Conservation (phyloP, 495 filamentous ascomycete genomes). For the Podospora fimiseda region DNA sequence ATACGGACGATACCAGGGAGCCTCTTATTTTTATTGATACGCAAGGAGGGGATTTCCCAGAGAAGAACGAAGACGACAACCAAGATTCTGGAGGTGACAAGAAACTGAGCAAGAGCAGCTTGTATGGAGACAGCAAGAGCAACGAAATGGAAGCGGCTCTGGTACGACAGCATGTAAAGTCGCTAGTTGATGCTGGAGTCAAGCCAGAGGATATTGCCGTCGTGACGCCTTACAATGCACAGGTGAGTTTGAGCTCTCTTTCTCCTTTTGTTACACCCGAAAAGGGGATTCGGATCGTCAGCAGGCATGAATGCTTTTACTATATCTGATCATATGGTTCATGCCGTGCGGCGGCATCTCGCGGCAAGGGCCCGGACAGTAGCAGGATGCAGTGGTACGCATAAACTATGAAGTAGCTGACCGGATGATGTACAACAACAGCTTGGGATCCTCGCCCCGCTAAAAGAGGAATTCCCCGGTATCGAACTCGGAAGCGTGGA, state of each 20-base stretch:
- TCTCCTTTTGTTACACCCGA: not conserved
- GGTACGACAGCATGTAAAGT: constrained; percentile 65
- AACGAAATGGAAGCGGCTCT: constrained; percentile 88
- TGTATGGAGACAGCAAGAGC: constrained; percentile 81
- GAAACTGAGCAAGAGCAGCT: constrained; percentile 30
- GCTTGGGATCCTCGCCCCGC: constrained; percentile 66
- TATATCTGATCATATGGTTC: constrained; percentile 5
- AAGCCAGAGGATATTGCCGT: constrained; percentile 79
- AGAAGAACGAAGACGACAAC: constrained; percentile 32
- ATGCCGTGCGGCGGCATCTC: constrained; percentile 6
- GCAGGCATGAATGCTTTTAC: not conserved
- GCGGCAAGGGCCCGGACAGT: not conserved
- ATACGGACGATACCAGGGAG: constrained; percentile 81
- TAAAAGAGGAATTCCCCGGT: constrained; percentile 74
- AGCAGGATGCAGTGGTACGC: not conserved
- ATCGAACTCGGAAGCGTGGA: constrained; percentile 93
- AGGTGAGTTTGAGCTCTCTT: constrained; percentile 55
- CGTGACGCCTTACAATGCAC: constrained; percentile 93
- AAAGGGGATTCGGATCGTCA: not conserved
- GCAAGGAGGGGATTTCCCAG: constrained; percentile 82
- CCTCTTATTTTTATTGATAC: constrained; percentile 94
- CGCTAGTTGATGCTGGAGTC: constrained; percentile 72
- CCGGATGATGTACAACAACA: constrained; percentile 24
- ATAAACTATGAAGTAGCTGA: constrained; percentile 5
- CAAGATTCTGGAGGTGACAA: constrained; percentile 7